Base-by-base conservation (phyloP, 1,139 yeast genomes). In the Candida anutae region DNA sequence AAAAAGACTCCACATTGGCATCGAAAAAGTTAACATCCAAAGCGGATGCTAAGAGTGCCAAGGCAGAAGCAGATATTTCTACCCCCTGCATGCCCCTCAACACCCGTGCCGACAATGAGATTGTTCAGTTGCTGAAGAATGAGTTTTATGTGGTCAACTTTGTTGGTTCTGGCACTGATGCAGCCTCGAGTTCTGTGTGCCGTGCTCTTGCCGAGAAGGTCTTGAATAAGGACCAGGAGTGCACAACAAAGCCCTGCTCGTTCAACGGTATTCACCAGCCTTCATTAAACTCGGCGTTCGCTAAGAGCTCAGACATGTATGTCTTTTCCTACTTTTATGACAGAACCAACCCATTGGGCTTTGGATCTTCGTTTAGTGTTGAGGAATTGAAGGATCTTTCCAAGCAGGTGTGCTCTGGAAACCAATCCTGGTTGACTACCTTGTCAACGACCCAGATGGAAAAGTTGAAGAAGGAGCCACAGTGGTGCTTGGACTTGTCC, bases 211-310 rank as follows among this genome's bases (percentile, higher is more conserved):
- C 97, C 5, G 97, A 90, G 51, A 54, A 69, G 34, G 74, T 85
- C 19, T 69, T 90, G 51, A 81, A 84, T 56, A 88, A 88, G 59
- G 95, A 87, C 22, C 68, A 72, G 10, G 74, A 68, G 36, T 90
- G 99, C 64, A 51, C 62, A 2, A 49, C 65, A 24, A 72, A 74
- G 36, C 94, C 98, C 28, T 90, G 99, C 57, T 84, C 97, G 2
- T 90, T 90, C 69, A 85, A 88, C 48, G 98, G 99, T 45, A 80
- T 87, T 29, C 94, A 90, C 53, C 98, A 90, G 62, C 99, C 99
- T 5, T 80, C 94, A 3, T 65, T 90, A 43, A 74, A 76, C 25
- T 75, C 69, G 39, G 74, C 94, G 10, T 88, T 90, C 67, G 69
- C 73, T 32, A 65, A 62, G 29, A 56, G 74, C 25, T 71, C 75